phyloP scores from a whole-genome alignment of 345 rosid genomes.

The Eucalyptus marginata region DNA sequence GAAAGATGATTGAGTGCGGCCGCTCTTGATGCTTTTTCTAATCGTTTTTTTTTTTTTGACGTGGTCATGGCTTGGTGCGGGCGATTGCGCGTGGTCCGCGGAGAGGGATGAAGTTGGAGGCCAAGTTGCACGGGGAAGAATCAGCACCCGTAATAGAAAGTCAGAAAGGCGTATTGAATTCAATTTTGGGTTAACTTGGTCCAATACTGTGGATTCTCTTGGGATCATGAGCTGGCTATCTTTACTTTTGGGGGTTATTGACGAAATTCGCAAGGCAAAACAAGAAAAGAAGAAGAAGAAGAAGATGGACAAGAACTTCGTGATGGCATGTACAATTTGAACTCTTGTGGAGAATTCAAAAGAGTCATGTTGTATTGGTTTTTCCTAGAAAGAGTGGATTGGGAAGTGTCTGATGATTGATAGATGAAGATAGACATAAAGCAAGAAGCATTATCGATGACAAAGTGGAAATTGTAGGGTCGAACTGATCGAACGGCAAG shows the following conservation, averaged over 20 bases:
- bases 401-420: background rate
- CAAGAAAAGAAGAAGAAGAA: background rate
- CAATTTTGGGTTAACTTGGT: background rate
- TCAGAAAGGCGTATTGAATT: background rate
- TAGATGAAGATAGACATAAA: background rate
- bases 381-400: background rate
- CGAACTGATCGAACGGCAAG: background rate
- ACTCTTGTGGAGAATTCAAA: background rate
- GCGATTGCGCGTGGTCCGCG: background rate
- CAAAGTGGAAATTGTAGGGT: background rate
- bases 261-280: background rate
- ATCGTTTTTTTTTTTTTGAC: background rate
- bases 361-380: background rate
- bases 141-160: background rate
- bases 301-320: background rate
- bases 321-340: background rate
- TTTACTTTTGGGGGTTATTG: background rate
- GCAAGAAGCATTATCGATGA: background rate
- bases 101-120: background rate
- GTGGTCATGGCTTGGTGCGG: background rate
- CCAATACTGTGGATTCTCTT: background rate
- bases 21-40: background rate
- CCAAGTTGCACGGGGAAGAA: background rate
- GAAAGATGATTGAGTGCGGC: background rate
- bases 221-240: background rate